Conservation (phyloP, 371 early-diverging fungal genomes). For the Mucor sp. region DNA sequence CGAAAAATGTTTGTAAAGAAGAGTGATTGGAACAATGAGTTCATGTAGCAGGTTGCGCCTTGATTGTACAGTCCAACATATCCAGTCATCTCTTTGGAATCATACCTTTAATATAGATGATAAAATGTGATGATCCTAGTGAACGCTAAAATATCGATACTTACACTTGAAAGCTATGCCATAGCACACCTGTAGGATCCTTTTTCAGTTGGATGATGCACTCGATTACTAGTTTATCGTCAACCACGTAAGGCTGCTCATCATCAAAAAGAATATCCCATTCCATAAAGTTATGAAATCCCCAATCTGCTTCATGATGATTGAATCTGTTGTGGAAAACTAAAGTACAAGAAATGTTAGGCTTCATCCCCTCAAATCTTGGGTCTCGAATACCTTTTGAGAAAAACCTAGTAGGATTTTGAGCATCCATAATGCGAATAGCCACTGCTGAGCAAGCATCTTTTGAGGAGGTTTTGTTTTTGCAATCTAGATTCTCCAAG, state of each 20-base stretch:
- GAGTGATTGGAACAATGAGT: conserved; percentile 96
- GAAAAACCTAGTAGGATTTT: conserved; percentile 59
- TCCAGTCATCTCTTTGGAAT: conserved; percentile 90
- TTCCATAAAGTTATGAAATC: conserved; percentile 17
- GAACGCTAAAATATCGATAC: neutral
- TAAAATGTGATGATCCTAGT: neutral
- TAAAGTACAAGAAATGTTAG: neutral
- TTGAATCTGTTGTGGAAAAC: conserved; percentile 75
- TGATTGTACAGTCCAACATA: conserved; percentile 96
- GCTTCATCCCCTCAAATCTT: no score
- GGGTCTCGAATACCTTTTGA: conserved; percentile 11
- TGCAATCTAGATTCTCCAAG: conserved; percentile 75
- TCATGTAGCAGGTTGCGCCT: conserved; percentile 99
- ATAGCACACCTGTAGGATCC: conserved; percentile 90
- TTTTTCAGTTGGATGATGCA: conserved; percentile 77
- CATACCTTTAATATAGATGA: conserved; percentile 54
- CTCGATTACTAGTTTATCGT: conserved; percentile 64
- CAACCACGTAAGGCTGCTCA: conserved; percentile 55
- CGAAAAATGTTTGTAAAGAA: conserved; percentile 96
- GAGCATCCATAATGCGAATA: conserved; percentile 72
- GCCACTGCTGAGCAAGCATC: conserved; percentile 79
- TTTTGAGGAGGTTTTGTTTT: conserved; percentile 55
- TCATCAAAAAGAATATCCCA: conserved; percentile 33
- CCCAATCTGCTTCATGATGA: conserved; percentile 58
- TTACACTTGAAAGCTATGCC: conserved; percentile 91